Evolutionary conservation across 2,329 filamentous ascomycete species (phyloP), one percentile per base, ranked within the genome.

Genomic region (Claviceps maximensis): DNA sequence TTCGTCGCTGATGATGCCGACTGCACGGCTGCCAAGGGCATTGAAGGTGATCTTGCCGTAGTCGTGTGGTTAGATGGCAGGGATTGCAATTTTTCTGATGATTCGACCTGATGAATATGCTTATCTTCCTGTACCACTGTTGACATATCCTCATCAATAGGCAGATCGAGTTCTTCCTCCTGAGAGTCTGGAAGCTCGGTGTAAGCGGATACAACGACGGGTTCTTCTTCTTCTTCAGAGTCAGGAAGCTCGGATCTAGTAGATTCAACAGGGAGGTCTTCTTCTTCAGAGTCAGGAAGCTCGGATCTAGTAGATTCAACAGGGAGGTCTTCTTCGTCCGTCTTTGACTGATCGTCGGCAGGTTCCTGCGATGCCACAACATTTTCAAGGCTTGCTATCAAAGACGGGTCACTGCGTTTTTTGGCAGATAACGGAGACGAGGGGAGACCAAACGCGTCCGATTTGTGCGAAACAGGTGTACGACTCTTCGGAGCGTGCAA

Each of bases 391-490:
- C 21, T 29, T 49, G 40, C 23, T 33, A 23, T 21, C 23, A 23
- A 40, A 25, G 41, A 17, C 48, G 9, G 41, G 13, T 29, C 21
- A 17, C 13, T 27, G 3, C 15, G 15, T n/a, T 29, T 31, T 23
- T 21, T 42, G 2, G 42, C 10, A 21, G 49, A 25, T n/a, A 40
- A 25, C n/a, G 54, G 54, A 15, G 54, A 56, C 3, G 54, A 53
- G 12, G 54, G 52, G 33, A 56, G 54, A 33, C 31, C 49, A 33
- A 50, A 56, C 6, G 21, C 40, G 23, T 52, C 54, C 12, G 52
- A 40, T n/a, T 46, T 15, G 9, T 44, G 46, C n/a, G 45, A 42
- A 12, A 15, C 36, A 31, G 54, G 51, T 6, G 48, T 53, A 21
- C 36, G 36, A 41, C n/a, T 19, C 27, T 50, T 49, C 8, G 10